Percentiles rank a stretch among this genome's conserved stretches.
These are phyloP conservation scores for Phytophthora litchii DNA, from an alignment of 352 stramenopile species.

Conservation along the genomic window DNA sequence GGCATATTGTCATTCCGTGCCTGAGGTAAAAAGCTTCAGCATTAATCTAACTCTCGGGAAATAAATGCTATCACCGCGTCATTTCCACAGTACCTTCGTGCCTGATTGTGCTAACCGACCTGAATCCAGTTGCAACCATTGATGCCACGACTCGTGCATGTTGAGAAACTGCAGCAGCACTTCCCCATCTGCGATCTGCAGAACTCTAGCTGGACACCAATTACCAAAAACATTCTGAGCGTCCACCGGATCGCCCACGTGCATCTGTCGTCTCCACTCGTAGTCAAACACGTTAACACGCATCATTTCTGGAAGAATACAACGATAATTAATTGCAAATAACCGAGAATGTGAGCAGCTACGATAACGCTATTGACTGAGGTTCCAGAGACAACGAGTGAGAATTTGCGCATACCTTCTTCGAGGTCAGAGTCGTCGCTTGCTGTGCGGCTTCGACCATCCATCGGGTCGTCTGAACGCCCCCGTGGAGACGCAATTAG, in stretches of 20 bases:
- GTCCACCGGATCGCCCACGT: slow-evolving; percentile 66
- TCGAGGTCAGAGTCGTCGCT: slow-evolving; percentile 80
- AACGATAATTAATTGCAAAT: slow-evolving; percentile 9
- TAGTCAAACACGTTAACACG: slow-evolving; percentile 68
- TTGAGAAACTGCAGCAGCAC: slow-evolving; percentile 77
- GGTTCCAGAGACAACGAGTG: background rate
- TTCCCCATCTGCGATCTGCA: slow-evolving; percentile 67
- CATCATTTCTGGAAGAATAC: slow-evolving; percentile 71
- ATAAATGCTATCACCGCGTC: background rate
- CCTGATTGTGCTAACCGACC: slow-evolving; percentile 58
- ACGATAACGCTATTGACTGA: slow-evolving; percentile 1
- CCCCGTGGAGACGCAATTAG: slow-evolving; percentile 6
- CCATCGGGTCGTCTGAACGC: slow-evolving; percentile 30
- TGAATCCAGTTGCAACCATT: slow-evolving; percentile 72
- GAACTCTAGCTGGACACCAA: slow-evolving; percentile 73
- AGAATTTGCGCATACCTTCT: slow-evolving; percentile 50
- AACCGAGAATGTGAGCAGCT: slow-evolving; percentile 9
- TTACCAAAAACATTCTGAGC: slow-evolving; percentile 86
- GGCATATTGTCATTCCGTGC: slow-evolving; percentile 60
- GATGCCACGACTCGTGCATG: slow-evolving; percentile 81
- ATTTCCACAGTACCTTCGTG: slow-evolving; percentile 47
- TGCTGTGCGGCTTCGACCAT: slow-evolving; percentile 29
- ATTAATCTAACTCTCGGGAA: slow-evolving; percentile 2
- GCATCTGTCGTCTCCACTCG: slow-evolving; percentile 77
- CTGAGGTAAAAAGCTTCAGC: slow-evolving; percentile 21